A percentile compares a stretch with the other conserved stretches of the same genome.
Conservation (phyloP, 1,284 basidiomycete genomes). For the Gomphus sp. region DNA sequence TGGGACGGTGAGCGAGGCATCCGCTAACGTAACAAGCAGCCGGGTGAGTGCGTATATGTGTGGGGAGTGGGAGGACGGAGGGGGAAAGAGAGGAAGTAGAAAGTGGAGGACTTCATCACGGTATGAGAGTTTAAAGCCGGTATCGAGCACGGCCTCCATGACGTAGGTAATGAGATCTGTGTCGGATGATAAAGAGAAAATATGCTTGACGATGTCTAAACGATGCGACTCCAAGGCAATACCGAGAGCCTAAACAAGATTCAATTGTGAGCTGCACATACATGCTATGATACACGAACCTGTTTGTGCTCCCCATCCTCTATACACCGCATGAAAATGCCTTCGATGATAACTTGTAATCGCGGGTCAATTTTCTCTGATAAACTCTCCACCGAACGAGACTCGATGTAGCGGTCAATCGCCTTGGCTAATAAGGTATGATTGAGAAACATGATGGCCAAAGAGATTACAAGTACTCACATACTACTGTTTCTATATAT, state of each 20-base stretch:
- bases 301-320: constrained; percentile 84
- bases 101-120: constrained; percentile 80
- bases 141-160: constrained; percentile 83
- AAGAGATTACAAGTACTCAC: constrained; percentile 39
- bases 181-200: constrained; percentile 68
- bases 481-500: constrained; percentile 89
- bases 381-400: constrained; percentile 41
- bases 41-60: constrained; percentile 75
- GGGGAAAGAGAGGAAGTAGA: constrained; percentile 75
- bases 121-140: constrained; percentile 72
- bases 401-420: constrained; percentile 82
- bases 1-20: constrained; percentile 62
- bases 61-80: constrained; percentile 61
- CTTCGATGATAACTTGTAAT: constrained; percentile 76
- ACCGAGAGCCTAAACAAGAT: constrained; percentile 68
- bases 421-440: constrained; percentile 62
- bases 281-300: constrained; percentile 32
- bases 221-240: constrained; percentile 87
- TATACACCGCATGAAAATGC: constrained; percentile 78
- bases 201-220: constrained; percentile 73
- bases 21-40: constrained; percentile 80
- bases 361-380: constrained; percentile 64
- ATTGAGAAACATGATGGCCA: constrained; percentile 6
- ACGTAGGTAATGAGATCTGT: constrained; percentile 78
- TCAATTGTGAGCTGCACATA: neutral